Base-by-base conservation (phyloP, 2,329 filamentous ascomycete species). In the Endocalyx cinctus region DNA sequence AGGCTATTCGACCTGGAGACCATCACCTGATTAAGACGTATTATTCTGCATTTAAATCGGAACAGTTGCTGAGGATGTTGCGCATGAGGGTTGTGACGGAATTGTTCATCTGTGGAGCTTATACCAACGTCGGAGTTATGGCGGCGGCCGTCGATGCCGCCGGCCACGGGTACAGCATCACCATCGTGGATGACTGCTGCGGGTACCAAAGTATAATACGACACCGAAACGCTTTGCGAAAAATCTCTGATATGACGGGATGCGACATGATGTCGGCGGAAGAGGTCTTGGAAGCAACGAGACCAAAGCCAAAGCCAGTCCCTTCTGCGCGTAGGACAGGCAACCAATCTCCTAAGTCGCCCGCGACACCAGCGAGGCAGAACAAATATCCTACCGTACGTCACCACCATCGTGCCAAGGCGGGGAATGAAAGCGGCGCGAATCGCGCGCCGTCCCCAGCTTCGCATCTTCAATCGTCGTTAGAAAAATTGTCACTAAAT, bases 121-220 rank as follows among this genome's bases (percentile, higher is more conserved):
- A 94, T 30, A 86, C 83, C 27, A 96, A 97, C 51, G 69, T 94
- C 22, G 89, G 88, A 19, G 81, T 97, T 29, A 88, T 92, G 54
- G 90, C 92, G 6, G 96, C 90, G 1, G 88, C 88, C 4, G 71
- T 94, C 42, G 92, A 96, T 53, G 92, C 90, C 10, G 89, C 87
- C 2, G 77, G 84, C 14, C 84, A 96, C 58, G 92, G 89, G 5
- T 80, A 94, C 51, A 71, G 78, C n/a, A 87, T 96, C 51, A 92
- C 84, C 5, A 67, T 97, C 10, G 67, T 97, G 25, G 82, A 92
- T 33, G 88, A 97, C 56, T 96, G 89, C 57, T 78, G 94, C 35
- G 89, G 88, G 10, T 95, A 82, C 52, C 78, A 86, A 29, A 79
- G 70, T 47, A 75, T 79, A 37, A 59, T 67, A 13, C 77, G 87